phyloP scores from a whole-genome alignment of 225 moss, liverwort and hornwort species.

The Ulota crispa region DNA sequence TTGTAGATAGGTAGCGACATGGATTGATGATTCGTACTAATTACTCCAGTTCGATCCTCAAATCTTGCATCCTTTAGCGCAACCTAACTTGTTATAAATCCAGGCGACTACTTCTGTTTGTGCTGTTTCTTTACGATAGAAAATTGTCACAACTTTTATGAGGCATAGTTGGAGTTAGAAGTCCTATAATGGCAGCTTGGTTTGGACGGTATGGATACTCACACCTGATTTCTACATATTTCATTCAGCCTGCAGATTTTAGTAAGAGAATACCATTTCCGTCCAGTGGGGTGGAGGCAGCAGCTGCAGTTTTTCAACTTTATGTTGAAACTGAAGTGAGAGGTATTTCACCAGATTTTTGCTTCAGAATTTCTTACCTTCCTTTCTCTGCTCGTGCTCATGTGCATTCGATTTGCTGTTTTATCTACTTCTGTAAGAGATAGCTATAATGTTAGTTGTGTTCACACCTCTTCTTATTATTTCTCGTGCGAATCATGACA shows the following conservation, averaged over 20 bases:
- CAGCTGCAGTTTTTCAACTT: conserved; percentile 87
- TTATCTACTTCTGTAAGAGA: not conserved
- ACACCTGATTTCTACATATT: conserved; percentile 26
- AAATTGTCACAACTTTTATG: not conserved
- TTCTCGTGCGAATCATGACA: conserved; percentile 20
- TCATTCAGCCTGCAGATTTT: conserved; percentile 92
- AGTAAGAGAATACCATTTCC: conserved; percentile 97
- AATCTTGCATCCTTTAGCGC: not conserved
- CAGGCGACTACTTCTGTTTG: not conserved
- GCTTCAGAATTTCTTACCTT: not conserved
- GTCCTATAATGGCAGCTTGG: not conserved
- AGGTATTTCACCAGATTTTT: conserved; percentile 48
- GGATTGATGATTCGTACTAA: not conserved
- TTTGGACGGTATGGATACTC: not conserved
- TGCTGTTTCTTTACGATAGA: not conserved
- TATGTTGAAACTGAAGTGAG: conserved; percentile 92
- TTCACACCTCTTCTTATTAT: not conserved
- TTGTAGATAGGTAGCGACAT: not conserved
- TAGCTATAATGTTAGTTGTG: not conserved
- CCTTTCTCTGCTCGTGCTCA: not conserved
- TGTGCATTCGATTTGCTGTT: conserved; percentile 19
- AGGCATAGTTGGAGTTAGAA: conserved; percentile 2
- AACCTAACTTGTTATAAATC: conserved; percentile 4
- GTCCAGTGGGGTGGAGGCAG: conserved; percentile 89
- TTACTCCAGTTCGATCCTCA: not conserved